Evolutionary conservation across 371 early-diverging fungal genomes (phyloP), one percentile per base, ranked within the genome.

Genomic region (Mucor indicus): DNA sequence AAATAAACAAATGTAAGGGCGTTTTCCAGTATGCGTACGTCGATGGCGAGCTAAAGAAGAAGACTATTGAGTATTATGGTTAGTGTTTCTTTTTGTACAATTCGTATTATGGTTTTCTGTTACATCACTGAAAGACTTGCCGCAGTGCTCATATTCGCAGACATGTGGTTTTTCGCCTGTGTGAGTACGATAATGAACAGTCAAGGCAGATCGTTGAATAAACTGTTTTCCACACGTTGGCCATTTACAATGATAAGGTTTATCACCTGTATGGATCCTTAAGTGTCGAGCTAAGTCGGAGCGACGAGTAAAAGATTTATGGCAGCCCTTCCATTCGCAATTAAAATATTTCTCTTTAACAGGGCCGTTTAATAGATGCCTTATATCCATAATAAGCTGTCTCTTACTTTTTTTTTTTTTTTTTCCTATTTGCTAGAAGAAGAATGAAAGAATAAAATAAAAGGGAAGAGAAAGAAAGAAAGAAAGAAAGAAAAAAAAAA

Each of bases 101-200:
- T 8, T 12, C 12, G 30, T 8, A 29, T 6, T 8, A 29, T 8
- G 30, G 12, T 6, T 12, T 6, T 12, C 12, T 8, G 74, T 63
- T 62, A 79, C 78, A 51, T 83, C 81, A 22, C 79, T 74, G 56
- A 84, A 84, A 15, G 81, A 62, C 56, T 79, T 80, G 13, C 69
- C 64, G 53, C 84, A 84, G 24, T 65, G 56, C 21, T 63, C 55
- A n/a, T 75, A 68, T 64, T 82, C 78, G 55, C 90, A 89, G 17
- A 74, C 57, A 57, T 89, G 90, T n/a, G 90, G 90, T 21, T 80
- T 68, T 55, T 88, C 90, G 24, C 90, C 90, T 12, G 90, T 81
- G 56, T 89, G 90, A 1, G 88, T 87, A 50, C 90, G 75, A 30
- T 76, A 64, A 57, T 89, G 90, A 25, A 88, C 87, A 0, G 83